Evolutionary conservation across 495 filamentous ascomycete species (phyloP).

Genomic region (Glarea lozoyensis): DNA sequence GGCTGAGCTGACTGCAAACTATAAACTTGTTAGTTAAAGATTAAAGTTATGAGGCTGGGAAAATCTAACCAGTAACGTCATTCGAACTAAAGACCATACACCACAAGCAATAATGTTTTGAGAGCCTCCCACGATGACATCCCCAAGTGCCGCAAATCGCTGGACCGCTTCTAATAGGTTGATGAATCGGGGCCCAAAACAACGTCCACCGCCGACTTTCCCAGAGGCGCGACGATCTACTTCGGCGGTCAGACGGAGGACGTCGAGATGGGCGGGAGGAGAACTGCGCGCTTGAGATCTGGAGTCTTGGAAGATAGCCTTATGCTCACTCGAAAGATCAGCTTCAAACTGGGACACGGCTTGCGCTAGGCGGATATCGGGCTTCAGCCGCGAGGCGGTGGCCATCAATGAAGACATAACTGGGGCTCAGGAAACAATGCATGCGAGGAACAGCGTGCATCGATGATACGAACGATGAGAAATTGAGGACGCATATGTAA

Average conservation of each 20-base stretch:
- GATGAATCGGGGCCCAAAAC: slow-evolving; percentile 25
- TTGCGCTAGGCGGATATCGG: slow-evolving; percentile 30
- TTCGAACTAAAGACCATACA: slow-evolving; percentile 30
- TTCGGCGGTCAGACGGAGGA: slow-evolving; percentile 29
- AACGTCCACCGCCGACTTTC: slow-evolving; percentile 16
- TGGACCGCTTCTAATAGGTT: slow-evolving; percentile 28
- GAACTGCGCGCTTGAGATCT: slow-evolving; percentile 17
- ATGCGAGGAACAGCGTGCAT: too few relatives aligned
- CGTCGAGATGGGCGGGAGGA: slow-evolving; percentile 24
- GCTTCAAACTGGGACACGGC: slow-evolving; percentile 32
- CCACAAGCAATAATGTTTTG: slow-evolving; percentile 34
- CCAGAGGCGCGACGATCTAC: slow-evolving; percentile 20
- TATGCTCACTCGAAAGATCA: slow-evolving; percentile 26
- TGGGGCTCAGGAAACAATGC: too few relatives aligned
- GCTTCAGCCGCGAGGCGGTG: slow-evolving; percentile 26
- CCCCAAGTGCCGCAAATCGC: slow-evolving; percentile 28
- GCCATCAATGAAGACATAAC: too few relatives aligned
- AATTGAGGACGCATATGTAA: too few relatives aligned
- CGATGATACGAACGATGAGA: too few relatives aligned
- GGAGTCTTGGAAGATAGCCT: slow-evolving; percentile 20
- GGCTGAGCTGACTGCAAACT: slow-evolving; percentile 25
- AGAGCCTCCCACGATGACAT: slow-evolving; percentile 30
- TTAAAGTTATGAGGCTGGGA: slow-evolving; percentile 14
- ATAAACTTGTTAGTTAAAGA: slow-evolving; percentile 23
- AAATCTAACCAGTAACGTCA: slow-evolving; percentile 25